A percentile compares a stretch with the other conserved stretches of the same genome.
Evolutionary conservation across 169 alveolate genomes (phyloP).

Genomic region (Cryptosporidium xiaoi): DNA sequence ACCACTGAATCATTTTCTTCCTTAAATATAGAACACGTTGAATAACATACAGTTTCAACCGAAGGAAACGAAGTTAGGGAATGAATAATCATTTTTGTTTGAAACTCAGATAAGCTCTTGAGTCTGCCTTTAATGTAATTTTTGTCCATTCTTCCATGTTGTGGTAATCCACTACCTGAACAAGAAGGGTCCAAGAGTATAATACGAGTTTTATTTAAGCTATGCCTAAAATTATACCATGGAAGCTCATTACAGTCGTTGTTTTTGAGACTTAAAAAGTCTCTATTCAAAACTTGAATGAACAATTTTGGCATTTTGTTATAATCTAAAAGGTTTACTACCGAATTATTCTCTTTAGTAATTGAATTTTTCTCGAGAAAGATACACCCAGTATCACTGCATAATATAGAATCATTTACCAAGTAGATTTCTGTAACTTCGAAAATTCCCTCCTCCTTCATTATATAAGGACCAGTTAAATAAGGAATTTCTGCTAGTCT

Average conservation of each 20-base stretch:
- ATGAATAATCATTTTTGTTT: conserved; percentile 76
- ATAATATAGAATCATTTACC: not conserved
- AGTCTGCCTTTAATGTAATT: conserved; percentile 38
- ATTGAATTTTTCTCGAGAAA: conserved; percentile 28
- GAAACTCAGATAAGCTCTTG: conserved; percentile 75
- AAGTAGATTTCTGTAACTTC: not conserved
- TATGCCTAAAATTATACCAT: conserved; percentile 41
- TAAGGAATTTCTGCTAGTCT: conserved; percentile 67
- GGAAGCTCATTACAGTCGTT: conserved; percentile 2
- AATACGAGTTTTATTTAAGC: conserved; percentile 1
- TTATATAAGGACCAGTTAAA: conserved; percentile 52
- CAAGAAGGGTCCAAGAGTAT: conserved; percentile 81
- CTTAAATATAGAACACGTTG: conserved; percentile 80
- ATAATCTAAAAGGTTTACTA: not conserved
- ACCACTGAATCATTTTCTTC: conserved; percentile 81
- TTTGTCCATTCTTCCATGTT: conserved; percentile 39
- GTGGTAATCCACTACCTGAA: conserved; percentile 81
- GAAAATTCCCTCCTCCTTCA: conserved; percentile 7
- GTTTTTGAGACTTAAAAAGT: conserved; percentile 6
- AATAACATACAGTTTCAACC: conserved; percentile 76
- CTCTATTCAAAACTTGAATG: conserved; percentile 19
- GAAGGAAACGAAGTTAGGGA: conserved; percentile 76
- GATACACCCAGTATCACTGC: conserved; percentile 34
- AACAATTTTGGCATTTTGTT: conserved; percentile 3
- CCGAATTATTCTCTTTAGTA: not conserved